A percentile compares a stretch with the other conserved stretches of the same genome.
Conservation (phyloP, 2,329 filamentous ascomycete species). For the Ceratocystis harringtonii region DNA sequence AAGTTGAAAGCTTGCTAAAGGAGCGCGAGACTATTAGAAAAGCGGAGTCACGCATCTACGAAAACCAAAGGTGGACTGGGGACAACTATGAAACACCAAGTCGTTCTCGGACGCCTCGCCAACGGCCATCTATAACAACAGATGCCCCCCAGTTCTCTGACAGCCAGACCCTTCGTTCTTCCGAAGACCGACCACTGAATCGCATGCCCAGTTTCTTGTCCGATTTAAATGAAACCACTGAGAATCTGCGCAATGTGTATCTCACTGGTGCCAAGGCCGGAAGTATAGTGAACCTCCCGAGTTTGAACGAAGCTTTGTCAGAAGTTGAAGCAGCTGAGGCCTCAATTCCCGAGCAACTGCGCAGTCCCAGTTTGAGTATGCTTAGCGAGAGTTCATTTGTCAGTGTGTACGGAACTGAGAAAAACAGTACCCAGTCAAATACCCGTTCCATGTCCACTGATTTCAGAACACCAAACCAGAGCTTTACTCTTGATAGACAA, state of each 20-base stretch:
- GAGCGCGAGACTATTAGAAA: slow-evolving; percentile 40
- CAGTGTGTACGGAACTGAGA: slow-evolving; percentile 41
- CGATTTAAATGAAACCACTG: slow-evolving; percentile 42
- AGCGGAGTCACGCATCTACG: slow-evolving; percentile 27
- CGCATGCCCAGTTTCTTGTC: slow-evolving; percentile 53
- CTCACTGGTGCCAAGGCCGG: slow-evolving; percentile 29
- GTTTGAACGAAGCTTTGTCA: slow-evolving; percentile 16
- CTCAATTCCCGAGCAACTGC: slow-evolving; percentile 24
- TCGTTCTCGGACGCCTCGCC: slow-evolving; percentile 1
- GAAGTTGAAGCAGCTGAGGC: slow-evolving; percentile 14
- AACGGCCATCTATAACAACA: slow-evolving; percentile 2
- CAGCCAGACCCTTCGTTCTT: background rate
- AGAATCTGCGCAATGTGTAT: slow-evolving; percentile 46
- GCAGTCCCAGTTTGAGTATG: slow-evolving; percentile 47
- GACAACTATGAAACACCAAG: slow-evolving; percentile 14
- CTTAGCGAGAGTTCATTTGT: slow-evolving; percentile 53
- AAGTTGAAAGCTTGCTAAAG: slow-evolving; percentile 37
- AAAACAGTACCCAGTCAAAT: slow-evolving; percentile 4
- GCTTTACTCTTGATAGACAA: background rate
- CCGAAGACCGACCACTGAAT: slow-evolving; percentile 25
- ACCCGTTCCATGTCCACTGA: background rate
- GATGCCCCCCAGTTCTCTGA: slow-evolving; percentile 18
- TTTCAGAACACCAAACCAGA: background rate
- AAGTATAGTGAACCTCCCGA: slow-evolving; percentile 37
- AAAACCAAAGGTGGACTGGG: slow-evolving; percentile 11